A percentile compares a stretch with the other conserved stretches of the same genome.
Evolutionary conservation across 441 rosid species (phyloP).

Genomic region (Aquilaria agallochum): DNA sequence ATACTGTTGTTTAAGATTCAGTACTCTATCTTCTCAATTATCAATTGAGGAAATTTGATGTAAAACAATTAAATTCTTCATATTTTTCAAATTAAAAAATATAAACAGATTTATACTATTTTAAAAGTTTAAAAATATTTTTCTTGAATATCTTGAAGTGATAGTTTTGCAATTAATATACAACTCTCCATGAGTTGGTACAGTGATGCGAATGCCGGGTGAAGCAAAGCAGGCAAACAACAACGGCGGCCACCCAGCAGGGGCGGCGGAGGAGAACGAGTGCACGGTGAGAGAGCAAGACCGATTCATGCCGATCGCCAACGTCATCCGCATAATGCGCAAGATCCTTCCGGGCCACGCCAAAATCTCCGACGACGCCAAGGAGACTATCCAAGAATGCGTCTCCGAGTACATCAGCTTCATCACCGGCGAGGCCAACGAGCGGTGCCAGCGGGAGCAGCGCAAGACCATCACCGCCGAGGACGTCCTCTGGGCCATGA

Average conservation of each 20-base stretch:
- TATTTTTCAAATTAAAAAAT: no score
- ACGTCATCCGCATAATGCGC: slow-evolving; percentile 73
- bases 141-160: no score
- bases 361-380: slow-evolving; percentile 92
- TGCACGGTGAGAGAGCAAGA: slow-evolving; percentile 72
- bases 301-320: slow-evolving; percentile 72
- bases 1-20: no score
- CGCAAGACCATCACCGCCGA: slow-evolving; percentile 96
- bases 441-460: slow-evolving; percentile 95
- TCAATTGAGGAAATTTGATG: no score
- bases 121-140: no score
- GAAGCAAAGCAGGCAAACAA: slow-evolving; percentile 20
- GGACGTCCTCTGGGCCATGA: slow-evolving; percentile 93
- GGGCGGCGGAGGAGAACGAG: slow-evolving; percentile 42
- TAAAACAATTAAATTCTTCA: no score
- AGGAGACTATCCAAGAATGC: slow-evolving; percentile 96
- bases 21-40: no score
- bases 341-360: slow-evolving; percentile 64
- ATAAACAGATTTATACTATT: no score
- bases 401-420: slow-evolving; percentile 98
- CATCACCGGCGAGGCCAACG: slow-evolving; percentile 95
- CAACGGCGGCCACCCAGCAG: slow-evolving; percentile 18
- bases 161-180: no score
- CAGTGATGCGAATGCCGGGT: neutral
- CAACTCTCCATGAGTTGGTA: no score